phyloP scores from a whole-genome alignment of 768 basidiomycete species.

The Pulveroboletus sp. region DNA sequence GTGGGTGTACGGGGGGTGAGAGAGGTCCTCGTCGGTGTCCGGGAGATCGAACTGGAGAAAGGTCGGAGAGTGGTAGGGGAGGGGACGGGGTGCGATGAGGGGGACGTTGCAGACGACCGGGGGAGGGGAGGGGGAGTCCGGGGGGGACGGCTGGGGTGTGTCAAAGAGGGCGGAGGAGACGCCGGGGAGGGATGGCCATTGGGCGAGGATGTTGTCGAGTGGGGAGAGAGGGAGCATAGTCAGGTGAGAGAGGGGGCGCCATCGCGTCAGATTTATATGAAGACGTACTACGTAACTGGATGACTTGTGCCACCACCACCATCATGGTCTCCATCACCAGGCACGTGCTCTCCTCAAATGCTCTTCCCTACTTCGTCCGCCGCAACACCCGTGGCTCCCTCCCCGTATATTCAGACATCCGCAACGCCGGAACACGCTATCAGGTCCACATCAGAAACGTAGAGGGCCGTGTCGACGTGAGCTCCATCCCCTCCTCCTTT shows the following conservation, averaged over 20 bases:
- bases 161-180: background rate
- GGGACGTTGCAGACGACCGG: slow-evolving; percentile 61
- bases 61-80: slow-evolving; percentile 65
- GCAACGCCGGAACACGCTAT: slow-evolving; percentile 59
- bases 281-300: too few relatives aligned
- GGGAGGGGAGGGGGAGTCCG: slow-evolving; percentile 26
- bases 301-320: background rate
- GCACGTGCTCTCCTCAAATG: slow-evolving; percentile 13
- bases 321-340: slow-evolving; percentile 13
- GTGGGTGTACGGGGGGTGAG: slow-evolving; percentile 62
- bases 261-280: slow-evolving; percentile 2
- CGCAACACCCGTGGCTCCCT: slow-evolving; percentile 65
- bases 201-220: slow-evolving; percentile 18
- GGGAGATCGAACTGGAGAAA: slow-evolving; percentile 68
- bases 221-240: slow-evolving; percentile 17
- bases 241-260: background rate
- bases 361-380: slow-evolving; percentile 52
- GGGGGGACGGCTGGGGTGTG: slow-evolving; percentile 7
- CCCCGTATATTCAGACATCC: slow-evolving; percentile 73
- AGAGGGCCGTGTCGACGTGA: slow-evolving; percentile 57
- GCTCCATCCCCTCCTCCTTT: slow-evolving; percentile 20
- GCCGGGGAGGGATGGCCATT: background rate
- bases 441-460: slow-evolving; percentile 63
- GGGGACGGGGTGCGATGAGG: slow-evolving; percentile 62
- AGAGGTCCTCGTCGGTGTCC: slow-evolving; percentile 66